A percentile compares a stretch with the other conserved stretches of the same genome.
Conservation (phyloP, 139 green algal species). For the Parachlorella kessleri region DNA sequence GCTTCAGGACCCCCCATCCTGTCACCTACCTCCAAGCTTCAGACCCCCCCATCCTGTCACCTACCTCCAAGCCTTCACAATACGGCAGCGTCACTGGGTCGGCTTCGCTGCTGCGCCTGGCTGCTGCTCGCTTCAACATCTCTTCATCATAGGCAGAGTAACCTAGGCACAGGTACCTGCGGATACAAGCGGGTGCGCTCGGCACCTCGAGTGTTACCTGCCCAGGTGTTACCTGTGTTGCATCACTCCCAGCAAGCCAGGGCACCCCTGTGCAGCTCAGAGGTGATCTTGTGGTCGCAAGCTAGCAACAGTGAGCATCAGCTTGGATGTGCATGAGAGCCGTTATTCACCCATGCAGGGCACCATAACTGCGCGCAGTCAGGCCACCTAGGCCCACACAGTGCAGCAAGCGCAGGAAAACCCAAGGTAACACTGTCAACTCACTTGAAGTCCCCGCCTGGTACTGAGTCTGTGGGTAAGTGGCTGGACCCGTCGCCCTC, state of each 20-base stretch:
- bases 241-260: background rate
- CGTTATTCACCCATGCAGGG: background rate
- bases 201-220: background rate
- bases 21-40: background rate
- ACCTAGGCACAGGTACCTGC: slow-evolving; percentile 39
- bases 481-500: slow-evolving; percentile 1
- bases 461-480: slow-evolving; percentile 36
- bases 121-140: slow-evolving; percentile 22
- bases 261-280: too few relatives aligned
- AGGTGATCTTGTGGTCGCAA: too few relatives aligned
- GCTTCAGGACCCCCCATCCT: background rate
- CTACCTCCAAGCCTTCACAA: slow-evolving; percentile 45
- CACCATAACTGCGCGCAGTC: background rate
- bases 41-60: background rate
- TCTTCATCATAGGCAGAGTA: slow-evolving; percentile 41
- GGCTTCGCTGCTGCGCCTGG: slow-evolving; percentile 3
- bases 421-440: background rate
- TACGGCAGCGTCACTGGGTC: slow-evolving; percentile 40
- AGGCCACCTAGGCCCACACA: background rate
- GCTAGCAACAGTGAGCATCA: too few relatives aligned
- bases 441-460: slow-evolving; percentile 40
- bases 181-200: background rate
- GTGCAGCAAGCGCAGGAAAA: background rate
- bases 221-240: background rate
- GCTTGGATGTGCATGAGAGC: background rate